phyloP scores from a whole-genome alignment of 108 stramenopile genomes.

The Hondaea fermentalgiana region DNA sequence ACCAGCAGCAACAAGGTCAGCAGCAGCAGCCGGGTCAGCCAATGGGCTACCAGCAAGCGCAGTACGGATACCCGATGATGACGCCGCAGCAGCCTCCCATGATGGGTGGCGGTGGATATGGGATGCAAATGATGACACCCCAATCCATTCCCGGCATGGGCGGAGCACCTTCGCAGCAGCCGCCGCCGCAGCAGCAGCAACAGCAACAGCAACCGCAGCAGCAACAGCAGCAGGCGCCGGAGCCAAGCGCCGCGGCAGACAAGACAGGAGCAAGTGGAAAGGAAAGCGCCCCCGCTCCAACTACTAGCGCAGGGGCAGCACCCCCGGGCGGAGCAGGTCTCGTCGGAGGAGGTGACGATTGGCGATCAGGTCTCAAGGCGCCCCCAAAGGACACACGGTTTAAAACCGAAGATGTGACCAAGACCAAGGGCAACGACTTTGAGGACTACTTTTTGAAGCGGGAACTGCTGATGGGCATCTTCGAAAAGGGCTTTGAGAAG shows the following conservation, averaged over 20 bases:
- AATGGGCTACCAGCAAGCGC: neutral
- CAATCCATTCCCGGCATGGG: neutral
- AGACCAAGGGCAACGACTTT: constrained; percentile 90
- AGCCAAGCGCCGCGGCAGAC: neutral
- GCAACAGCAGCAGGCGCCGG: neutral
- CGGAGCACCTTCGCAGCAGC: neutral
- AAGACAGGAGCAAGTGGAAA: neutral
- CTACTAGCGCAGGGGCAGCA: neutral
- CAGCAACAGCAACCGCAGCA: neutral
- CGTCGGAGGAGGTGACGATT: neutral
- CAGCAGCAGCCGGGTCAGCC: neutral
- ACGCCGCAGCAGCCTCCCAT: neutral
- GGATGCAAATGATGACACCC: neutral
- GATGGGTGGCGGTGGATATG: neutral
- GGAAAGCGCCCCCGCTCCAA: neutral
- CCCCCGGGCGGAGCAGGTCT: neutral
- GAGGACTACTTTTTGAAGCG: constrained; percentile 93
- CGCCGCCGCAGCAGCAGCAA: neutral
- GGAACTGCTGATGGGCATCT: constrained; percentile 95
- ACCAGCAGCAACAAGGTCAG: neutral
- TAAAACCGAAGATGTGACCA: constrained; percentile 88
- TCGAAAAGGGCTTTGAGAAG: constrained; percentile 96
- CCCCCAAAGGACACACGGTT: constrained; percentile 73
- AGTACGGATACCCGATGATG: neutral
- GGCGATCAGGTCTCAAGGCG: constrained; percentile 53